Conservation (phyloP, 305 asterid genomes). For the Fraxinus ornus region DNA sequence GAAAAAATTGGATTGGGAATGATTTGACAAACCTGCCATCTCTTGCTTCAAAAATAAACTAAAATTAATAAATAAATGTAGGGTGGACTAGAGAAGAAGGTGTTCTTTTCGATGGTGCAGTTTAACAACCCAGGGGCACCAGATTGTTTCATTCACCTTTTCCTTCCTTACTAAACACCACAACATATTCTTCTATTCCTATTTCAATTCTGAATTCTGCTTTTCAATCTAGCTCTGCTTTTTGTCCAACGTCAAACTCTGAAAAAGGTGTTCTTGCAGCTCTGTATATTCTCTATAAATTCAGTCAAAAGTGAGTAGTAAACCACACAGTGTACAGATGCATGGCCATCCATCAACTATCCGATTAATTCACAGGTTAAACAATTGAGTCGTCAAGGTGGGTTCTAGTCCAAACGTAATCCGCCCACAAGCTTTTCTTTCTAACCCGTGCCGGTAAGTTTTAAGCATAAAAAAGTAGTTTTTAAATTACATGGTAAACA, state of each 20-base stretch:
- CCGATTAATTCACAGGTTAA: conserved; percentile 33
- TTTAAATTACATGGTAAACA: too few species aligned
- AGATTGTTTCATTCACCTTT: conserved; percentile 48
- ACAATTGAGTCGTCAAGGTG: too few species aligned
- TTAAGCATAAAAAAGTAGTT: too few species aligned
- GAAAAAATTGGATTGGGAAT: too few species aligned
- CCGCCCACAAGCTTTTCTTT: too few species aligned
- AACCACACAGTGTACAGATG: conserved; percentile 39
- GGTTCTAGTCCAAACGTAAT: too few species aligned
- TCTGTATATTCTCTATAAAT: conserved; percentile 35
- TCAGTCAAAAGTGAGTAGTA: conserved; percentile 36
- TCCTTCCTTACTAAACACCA: conserved; percentile 39
- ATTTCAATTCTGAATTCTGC: conserved; percentile 47
- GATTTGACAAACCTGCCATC: too few species aligned
- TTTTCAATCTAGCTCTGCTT: conserved; percentile 14
- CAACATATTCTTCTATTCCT: conserved; percentile 36
- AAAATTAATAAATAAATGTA: background rate
- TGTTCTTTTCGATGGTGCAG: conserved; percentile 33
- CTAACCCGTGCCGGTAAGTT: too few species aligned
- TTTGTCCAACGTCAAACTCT: conserved; percentile 48
- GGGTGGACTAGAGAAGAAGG: conserved; percentile 42
- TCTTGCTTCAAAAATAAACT: too few species aligned
- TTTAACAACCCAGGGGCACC: conserved; percentile 39
- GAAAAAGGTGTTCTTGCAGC: conserved; percentile 31
- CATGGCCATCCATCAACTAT: conserved; percentile 36